A percentile compares a stretch with the other conserved stretches of the same genome.
Evolutionary conservation across 768 basidiomycete genomes (phyloP).

Genomic region (Calocera viscosa): DNA sequence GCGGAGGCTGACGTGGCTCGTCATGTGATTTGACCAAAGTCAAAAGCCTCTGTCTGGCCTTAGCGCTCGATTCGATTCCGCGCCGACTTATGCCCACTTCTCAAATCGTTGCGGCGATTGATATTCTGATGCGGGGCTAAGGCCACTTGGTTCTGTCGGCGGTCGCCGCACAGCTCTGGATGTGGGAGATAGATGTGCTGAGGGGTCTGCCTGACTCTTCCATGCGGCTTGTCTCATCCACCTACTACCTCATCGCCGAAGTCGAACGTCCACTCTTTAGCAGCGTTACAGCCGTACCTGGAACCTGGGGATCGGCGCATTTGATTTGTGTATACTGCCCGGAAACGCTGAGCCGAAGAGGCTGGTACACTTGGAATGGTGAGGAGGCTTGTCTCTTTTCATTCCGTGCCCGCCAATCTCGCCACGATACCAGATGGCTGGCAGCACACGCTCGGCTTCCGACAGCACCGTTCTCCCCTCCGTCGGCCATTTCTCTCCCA

Average conservation of each 20-base stretch:
- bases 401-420: background rate
- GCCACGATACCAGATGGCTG: background rate
- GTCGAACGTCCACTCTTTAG: no score
- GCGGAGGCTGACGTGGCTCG: no score
- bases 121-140: background rate
- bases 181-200: background rate
- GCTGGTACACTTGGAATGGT: background rate
- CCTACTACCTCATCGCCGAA: no score
- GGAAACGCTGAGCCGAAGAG: no score
- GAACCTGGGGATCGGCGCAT: no score
- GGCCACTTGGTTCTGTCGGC: background rate
- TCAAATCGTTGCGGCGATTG: background rate
- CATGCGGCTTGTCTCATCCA: no score
- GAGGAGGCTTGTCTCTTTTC: conserved; percentile 2
- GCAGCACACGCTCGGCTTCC: background rate
- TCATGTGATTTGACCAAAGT: no score
- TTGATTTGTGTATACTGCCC: background rate
- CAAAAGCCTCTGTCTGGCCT: no score
- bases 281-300: no score
- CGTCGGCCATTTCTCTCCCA: background rate
- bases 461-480: background rate
- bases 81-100: background rate
- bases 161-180: background rate
- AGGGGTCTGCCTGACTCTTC: no score
- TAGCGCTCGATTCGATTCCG: background rate